Base-by-base conservation (phyloP, 495 filamentous ascomycete genomes). In the Parmelia sp. region DNA sequence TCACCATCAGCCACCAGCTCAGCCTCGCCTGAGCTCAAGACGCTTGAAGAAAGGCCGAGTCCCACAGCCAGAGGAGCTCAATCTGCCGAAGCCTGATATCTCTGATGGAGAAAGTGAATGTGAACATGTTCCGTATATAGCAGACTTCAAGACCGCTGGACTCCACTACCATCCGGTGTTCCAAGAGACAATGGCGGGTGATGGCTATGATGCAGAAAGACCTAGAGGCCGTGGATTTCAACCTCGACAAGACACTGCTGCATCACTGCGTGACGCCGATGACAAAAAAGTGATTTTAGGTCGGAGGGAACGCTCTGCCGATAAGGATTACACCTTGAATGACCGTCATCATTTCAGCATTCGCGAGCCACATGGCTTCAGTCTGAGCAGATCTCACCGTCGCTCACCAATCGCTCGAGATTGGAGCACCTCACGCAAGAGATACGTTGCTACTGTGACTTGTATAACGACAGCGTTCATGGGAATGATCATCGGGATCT, bases 401-500 rank as follows among this genome's bases (percentile, higher is more conserved):
- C 60, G 78, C 71, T 62, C 76, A 73, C 79, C 79, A 33, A 81
- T 84, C 57, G 86, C 87, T 25, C 77, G 87, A 63, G 85, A 89
- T 70, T 90, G 86, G 87, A 80, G 79, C 49, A 79, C 79, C 10
- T 66, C 70, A 31, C 81, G 84, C 61, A 92, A 92, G 77, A 72
- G 87, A 64, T 84, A 86, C 61, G 79, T 82, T 64, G 88, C 89
- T 10, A 73, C 77, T 0, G 81, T 90, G 69, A 81, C 86, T n/a
- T 91, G 89, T 70, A 75, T 84, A 56, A 89, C 86, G 63, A 89
- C 88, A 10, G 82, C 83, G 19, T 73, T 88, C 53, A 75, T 90
- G 64, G 89, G 89, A 5, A 74, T 88, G 21, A 77, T 90, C 25
- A 75, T 89, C 64, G 89, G 89, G 23, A 86, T 90, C 33, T 92